Conservation (phyloP, 805 yeast species). For the Saccharomycopsis babjevae region DNA sequence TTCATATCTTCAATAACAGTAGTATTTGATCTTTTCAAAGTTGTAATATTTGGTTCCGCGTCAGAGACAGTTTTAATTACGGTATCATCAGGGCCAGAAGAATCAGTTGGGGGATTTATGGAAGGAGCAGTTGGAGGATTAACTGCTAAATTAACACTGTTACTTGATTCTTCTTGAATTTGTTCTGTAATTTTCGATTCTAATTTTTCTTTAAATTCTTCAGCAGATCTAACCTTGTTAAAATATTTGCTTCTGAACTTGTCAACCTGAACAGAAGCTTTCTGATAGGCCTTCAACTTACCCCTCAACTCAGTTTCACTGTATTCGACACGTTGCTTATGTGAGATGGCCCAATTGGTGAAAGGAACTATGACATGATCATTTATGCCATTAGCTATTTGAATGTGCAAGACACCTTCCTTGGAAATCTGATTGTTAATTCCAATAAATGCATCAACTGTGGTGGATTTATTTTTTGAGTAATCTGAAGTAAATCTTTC, state of each 20-base stretch:
- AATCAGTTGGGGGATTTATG: not conserved
- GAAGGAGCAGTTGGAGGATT: not conserved
- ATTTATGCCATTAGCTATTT: slow-evolving; percentile 53
- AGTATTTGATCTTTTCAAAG: slow-evolving; percentile 16
- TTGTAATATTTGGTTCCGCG: slow-evolving; percentile 6
- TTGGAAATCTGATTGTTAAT: slow-evolving; percentile 41
- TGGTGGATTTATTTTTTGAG: slow-evolving; percentile 44
- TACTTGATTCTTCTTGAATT: slow-evolving; percentile 6
- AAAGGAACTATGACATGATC: slow-evolving; percentile 60
- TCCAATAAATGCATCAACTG: slow-evolving; percentile 53
- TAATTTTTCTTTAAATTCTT: slow-evolving; percentile 45
- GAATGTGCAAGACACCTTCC: slow-evolving; percentile 50
- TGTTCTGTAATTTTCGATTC: slow-evolving; percentile 30
- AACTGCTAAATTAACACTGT: not conserved
- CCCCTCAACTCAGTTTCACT: slow-evolving; percentile 44
- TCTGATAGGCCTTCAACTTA: slow-evolving; percentile 44
- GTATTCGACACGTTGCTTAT: slow-evolving; percentile 52
- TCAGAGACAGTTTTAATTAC: not conserved
- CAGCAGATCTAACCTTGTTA: slow-evolving; percentile 66
- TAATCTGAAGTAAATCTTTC: slow-evolving; percentile 28
- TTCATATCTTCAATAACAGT: slow-evolving; percentile 19
- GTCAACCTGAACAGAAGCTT: slow-evolving; percentile 37
- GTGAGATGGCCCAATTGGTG: slow-evolving; percentile 64
- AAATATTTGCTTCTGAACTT: slow-evolving; percentile 57
- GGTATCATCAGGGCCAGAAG: slow-evolving; percentile 1